Conservation (phyloP, 2,329 filamentous ascomycete genomes). For the Pleomassaria siparia region DNA sequence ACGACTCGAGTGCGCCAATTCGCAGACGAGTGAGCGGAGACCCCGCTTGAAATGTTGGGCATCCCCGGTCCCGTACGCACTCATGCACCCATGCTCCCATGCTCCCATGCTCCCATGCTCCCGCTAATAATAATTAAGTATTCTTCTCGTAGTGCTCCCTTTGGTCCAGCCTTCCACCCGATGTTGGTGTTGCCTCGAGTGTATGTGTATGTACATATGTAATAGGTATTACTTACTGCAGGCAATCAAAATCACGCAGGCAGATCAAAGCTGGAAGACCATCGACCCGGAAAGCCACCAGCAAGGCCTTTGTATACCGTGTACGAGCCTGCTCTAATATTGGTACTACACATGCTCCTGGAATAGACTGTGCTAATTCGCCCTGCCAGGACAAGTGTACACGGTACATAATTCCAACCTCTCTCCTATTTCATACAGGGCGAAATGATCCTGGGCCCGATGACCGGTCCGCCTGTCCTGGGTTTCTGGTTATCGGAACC, state of each 20-base stretch:
- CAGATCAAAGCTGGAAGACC: slow-evolving; percentile 1
- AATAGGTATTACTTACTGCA: too few species aligned
- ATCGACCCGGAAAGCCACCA: background rate
- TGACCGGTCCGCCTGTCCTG: background rate
- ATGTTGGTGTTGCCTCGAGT: background rate
- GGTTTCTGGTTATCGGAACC: background rate
- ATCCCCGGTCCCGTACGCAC: too few species aligned
- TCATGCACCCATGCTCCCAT: slow-evolving; percentile 1
- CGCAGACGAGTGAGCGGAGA: background rate
- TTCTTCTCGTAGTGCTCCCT: too few species aligned
- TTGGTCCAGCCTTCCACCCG: too few species aligned
- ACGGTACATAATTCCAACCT: background rate
- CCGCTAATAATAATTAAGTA: too few species aligned
- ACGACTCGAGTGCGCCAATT: slow-evolving; percentile 1
- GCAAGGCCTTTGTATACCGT: background rate
- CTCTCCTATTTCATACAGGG: background rate
- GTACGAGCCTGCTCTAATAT: slow-evolving; percentile 1
- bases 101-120: too few species aligned
- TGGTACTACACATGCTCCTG: background rate
- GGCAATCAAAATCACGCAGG: slow-evolving; percentile 5
- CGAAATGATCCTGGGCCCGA: background rate
- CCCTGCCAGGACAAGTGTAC: background rate
- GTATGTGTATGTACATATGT: too few species aligned
- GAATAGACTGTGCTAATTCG: too few species aligned
- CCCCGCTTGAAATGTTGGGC: too few species aligned